Evolutionary conservation across 108 stramenopile species (phyloP).

Genomic region (Cyclostephanos invisitatus): DNA sequence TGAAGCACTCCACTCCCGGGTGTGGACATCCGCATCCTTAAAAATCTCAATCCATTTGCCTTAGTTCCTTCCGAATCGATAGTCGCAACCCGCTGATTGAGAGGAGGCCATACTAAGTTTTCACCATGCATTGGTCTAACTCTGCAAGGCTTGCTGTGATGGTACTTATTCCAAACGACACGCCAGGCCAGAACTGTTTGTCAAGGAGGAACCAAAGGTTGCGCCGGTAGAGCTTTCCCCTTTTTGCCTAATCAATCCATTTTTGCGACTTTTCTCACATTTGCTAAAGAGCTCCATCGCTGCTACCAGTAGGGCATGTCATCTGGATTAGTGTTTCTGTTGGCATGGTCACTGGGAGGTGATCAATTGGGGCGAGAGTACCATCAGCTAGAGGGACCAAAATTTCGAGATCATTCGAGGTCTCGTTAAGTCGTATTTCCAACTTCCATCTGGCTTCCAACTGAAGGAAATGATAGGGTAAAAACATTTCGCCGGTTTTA

Average conservation of each 20-base stretch:
- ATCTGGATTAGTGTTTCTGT: constrained; percentile 10
- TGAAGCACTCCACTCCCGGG: neutral
- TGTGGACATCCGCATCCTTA: constrained; percentile 2
- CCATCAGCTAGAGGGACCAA: constrained; percentile 16
- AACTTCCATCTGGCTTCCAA: constrained; percentile 8
- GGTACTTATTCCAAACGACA: constrained; percentile 13
- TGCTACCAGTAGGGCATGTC: constrained; percentile 2
- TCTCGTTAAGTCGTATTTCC: constrained; percentile 11
- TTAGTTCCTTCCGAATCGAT: neutral
- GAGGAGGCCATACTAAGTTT: constrained; percentile 1
- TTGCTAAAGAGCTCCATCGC: neutral
- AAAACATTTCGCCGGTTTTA: constrained; percentile 19
- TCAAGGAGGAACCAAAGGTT: constrained; percentile 9
- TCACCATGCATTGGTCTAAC: neutral
- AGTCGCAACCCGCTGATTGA: neutral
- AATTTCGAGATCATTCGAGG: neutral
- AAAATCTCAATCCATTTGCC: constrained; percentile 3
- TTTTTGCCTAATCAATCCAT: constrained; percentile 14
- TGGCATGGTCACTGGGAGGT: neutral
- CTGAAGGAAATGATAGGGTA: constrained; percentile 16
- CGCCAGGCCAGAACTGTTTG: constrained; percentile 14
- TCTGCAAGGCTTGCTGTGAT: neutral
- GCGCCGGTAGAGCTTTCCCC: neutral
- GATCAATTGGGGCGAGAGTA: neutral
- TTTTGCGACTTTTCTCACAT: constrained; percentile 16